Percentiles rank a stretch among this genome's conserved stretches.
phyloP scores from a whole-genome alignment of 768 basidiomycete species.

The Auricularia cornea region DNA sequence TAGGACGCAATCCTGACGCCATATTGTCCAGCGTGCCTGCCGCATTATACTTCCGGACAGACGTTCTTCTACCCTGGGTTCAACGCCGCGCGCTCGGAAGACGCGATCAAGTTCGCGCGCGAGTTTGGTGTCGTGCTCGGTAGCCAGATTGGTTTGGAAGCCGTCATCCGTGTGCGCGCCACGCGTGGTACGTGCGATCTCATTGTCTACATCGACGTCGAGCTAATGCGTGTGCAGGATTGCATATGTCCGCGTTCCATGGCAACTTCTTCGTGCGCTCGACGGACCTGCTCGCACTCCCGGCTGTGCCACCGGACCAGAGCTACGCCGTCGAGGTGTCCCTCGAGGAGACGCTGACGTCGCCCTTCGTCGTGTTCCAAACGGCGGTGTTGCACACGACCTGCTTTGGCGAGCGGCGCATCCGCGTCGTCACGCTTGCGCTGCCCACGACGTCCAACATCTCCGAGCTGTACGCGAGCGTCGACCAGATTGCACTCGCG shows the following conservation, averaged over 20 bases:
- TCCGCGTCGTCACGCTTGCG: slow-evolving; percentile 83
- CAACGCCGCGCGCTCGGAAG: slow-evolving; percentile 88
- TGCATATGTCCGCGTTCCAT: slow-evolving; percentile 96
- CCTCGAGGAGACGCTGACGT: slow-evolving; percentile 87
- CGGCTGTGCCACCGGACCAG: slow-evolving; percentile 93
- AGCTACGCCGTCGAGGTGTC: slow-evolving; percentile 94
- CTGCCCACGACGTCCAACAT: slow-evolving; percentile 82
- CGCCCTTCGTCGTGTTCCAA: slow-evolving; percentile 89
- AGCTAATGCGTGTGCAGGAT: slow-evolving; percentile 34
- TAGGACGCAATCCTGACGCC: not conserved
- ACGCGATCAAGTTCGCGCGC: slow-evolving; percentile 96
- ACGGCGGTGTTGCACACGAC: slow-evolving; percentile 93
- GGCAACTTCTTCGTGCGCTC: slow-evolving; percentile 98
- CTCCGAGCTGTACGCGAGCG: slow-evolving; percentile 84
- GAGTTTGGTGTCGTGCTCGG: slow-evolving; percentile 92
- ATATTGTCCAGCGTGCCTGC: slow-evolving; percentile 60
- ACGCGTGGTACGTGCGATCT: slow-evolving; percentile 61
- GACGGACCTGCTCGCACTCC: slow-evolving; percentile 92
- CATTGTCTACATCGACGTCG: not conserved
- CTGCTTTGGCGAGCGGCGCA: slow-evolving; percentile 85
- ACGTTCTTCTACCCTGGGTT: slow-evolving; percentile 98
- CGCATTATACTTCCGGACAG: slow-evolving; percentile 96
- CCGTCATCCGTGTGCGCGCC: slow-evolving; percentile 97
- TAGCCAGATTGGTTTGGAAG: slow-evolving; percentile 92
- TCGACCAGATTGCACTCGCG: slow-evolving; percentile 79